phyloP scores from a whole-genome alignment of 1,139 yeast genomes.

The Saccharomyces hybrid region DNA sequence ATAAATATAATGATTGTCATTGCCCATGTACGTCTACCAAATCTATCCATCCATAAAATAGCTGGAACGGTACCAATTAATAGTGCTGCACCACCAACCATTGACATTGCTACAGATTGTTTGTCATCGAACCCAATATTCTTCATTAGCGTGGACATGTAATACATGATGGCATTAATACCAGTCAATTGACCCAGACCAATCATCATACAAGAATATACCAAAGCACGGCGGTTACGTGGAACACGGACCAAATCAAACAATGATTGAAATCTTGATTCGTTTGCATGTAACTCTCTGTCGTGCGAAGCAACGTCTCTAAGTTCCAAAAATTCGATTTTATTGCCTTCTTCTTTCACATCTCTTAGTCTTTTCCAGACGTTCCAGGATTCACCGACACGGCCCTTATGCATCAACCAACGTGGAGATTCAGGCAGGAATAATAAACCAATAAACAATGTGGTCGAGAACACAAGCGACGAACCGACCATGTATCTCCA shows the following conservation, averaged over 20 bases:
- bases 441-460: slow-evolving; percentile 41
- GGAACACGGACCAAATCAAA: slow-evolving; percentile 45
- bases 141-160: slow-evolving; percentile 46
- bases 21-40: slow-evolving; percentile 42
- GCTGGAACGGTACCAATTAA: slow-evolving; percentile 57
- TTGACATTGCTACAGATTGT: slow-evolving; percentile 46
- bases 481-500: slow-evolving; percentile 60
- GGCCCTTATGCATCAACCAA: slow-evolving; percentile 44
- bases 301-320: background rate
- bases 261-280: slow-evolving; percentile 34
- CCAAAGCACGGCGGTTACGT: slow-evolving; percentile 51
- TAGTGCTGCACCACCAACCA: slow-evolving; percentile 57
- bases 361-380: slow-evolving; percentile 53
- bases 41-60: slow-evolving; percentile 49
- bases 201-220: slow-evolving; percentile 50
- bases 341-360: slow-evolving; percentile 31
- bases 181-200: slow-evolving; percentile 52
- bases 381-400: slow-evolving; percentile 43
- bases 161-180: slow-evolving; percentile 50
- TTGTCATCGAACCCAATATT: slow-evolving; percentile 41
- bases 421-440: slow-evolving; percentile 48
- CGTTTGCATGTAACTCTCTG: slow-evolving; percentile 26
- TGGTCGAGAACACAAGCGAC: slow-evolving; percentile 48
- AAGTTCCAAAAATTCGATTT: background rate
- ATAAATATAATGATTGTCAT: slow-evolving; percentile 43